Conservation (phyloP, 306 rosid genomes). For the Glycine latifolia region DNA sequence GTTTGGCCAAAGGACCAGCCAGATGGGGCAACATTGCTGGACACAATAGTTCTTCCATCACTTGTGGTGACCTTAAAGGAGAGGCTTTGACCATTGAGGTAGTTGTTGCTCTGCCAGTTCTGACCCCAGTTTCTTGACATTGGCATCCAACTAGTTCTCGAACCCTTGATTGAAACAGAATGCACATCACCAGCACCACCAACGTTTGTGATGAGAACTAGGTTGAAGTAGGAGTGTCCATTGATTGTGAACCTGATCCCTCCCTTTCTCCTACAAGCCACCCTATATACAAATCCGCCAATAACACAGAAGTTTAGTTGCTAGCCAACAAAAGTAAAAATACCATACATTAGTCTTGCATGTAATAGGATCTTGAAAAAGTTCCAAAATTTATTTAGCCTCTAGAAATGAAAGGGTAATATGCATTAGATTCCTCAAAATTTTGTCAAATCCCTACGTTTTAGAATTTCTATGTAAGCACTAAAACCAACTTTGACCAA, state of each 20-base stretch:
- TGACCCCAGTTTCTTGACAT: conserved; percentile 99
- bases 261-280: conserved; percentile 82
- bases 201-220: conserved; percentile 89
- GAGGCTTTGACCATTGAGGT: conserved; percentile 87
- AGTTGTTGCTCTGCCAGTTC: conserved; percentile 93
- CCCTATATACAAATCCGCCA: conserved; percentile 58
- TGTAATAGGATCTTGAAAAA: no score
- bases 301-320: background rate
- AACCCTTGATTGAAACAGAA: conserved; percentile 75
- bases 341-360: background rate
- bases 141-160: conserved; percentile 79
- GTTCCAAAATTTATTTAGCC: no score
- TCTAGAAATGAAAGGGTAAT: no score
- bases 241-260: conserved; percentile 92
- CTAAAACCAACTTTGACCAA: no score
- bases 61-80: conserved; percentile 92
- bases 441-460: no score
- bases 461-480: no score
- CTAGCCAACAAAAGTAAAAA: background rate
- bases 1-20: conserved; percentile 97
- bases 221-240: conserved; percentile 94
- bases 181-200: conserved; percentile 98
- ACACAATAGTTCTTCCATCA: conserved; percentile 73
- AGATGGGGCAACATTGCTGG: conserved; percentile 78
- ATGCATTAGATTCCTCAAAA: no score